A percentile compares a stretch with the other conserved stretches of the same genome.
These are phyloP conservation scores for Ramaria sp. DNA, from an alignment of 768 basidiomycete genomes.

Conservation along the genomic window DNA sequence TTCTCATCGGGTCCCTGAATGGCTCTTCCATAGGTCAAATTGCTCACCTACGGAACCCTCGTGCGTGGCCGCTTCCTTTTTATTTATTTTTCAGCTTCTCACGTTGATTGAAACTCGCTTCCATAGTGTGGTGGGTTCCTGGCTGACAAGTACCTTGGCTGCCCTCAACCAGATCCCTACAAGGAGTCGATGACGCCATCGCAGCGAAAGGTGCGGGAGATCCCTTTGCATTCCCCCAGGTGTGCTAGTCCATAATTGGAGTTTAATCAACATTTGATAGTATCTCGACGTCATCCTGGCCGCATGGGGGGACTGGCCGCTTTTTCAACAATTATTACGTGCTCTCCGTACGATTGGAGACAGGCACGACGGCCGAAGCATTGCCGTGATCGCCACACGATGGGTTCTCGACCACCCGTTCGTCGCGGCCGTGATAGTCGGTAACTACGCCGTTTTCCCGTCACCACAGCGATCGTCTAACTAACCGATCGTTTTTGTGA, in stretches of 20 bases:
- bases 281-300: conserved; percentile 76
- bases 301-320: conserved; percentile 68
- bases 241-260: too few relatives aligned
- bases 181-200: conserved; percentile 62
- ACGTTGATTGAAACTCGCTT: conserved; percentile 8
- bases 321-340: conserved; percentile 57
- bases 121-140: conserved; percentile 75
- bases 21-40: conserved; percentile 31
- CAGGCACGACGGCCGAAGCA: conserved; percentile 51
- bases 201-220: conserved; percentile 55
- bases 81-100: conserved; percentile 5
- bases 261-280: conserved; percentile 29
- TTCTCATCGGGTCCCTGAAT: neutral
- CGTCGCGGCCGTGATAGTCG: conserved; percentile 74
- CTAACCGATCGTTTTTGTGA: neutral
- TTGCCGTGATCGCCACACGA: conserved; percentile 70
- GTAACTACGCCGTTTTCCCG: conserved; percentile 23
- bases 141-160: conserved; percentile 60
- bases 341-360: conserved; percentile 55
- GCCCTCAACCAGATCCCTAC: conserved; percentile 63
- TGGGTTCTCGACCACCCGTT: conserved; percentile 72
- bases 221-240: neutral
- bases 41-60: conserved; percentile 74
- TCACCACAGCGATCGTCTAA: neutral
- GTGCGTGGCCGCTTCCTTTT: conserved; percentile 36